phyloP scores from a whole-genome alignment of 805 yeast genomes.

The Lipomyces starkeyi region DNA sequence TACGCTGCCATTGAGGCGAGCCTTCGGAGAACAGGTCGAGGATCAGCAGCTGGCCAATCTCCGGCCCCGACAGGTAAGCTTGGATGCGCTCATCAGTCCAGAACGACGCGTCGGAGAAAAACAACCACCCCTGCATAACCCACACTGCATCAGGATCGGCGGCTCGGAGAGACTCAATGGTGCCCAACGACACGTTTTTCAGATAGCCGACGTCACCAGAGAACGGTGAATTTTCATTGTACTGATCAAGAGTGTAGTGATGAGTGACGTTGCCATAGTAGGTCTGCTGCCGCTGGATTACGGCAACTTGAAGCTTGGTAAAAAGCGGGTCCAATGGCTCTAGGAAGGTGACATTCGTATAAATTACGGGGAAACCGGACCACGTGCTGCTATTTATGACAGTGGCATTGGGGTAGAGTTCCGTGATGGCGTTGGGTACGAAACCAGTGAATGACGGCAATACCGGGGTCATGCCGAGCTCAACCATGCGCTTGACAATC shows the following conservation, averaged over 20 bases:
- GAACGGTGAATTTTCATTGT: conserved; percentile 1
- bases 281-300: neutral
- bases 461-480: neutral
- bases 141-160: conserved; percentile 2
- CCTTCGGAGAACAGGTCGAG: neutral
- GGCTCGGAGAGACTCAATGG: neutral
- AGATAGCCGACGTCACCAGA: conserved; percentile 1
- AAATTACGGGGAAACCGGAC: neutral
- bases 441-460: conserved; percentile 2
- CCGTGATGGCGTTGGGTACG: neutral
- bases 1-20: neutral
- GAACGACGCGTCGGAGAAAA: neutral
- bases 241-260: neutral
- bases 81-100: neutral
- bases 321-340: neutral
- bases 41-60: neutral
- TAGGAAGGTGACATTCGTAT: neutral
- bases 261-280: conserved; percentile 2
- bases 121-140: neutral
- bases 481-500: neutral
- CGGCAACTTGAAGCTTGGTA: conserved; percentile 1
- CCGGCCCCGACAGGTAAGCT: neutral
- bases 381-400: neutral
- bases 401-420: neutral
- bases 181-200: neutral